Evolutionary conservation across 371 early-diverging fungal species (phyloP).

Genomic region (Mucor piriformis): DNA sequence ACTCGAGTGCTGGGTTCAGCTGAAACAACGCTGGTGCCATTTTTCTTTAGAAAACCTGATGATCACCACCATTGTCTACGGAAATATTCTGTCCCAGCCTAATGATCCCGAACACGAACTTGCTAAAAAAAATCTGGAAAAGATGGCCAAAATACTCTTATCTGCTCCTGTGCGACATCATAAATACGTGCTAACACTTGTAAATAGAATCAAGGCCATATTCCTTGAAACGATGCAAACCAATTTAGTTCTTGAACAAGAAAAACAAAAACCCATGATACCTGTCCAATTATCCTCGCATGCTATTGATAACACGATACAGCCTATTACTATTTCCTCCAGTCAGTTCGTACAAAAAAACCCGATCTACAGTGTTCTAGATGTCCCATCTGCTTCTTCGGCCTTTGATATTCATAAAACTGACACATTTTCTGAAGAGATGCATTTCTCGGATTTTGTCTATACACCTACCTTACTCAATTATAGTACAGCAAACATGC

Average conservation of each 20-base stretch:
- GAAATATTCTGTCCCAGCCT: constrained; percentile 27
- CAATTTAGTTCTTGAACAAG: not conserved
- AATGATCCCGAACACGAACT: constrained; percentile 13
- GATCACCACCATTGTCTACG: constrained; percentile 40
- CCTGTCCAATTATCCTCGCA: not conserved
- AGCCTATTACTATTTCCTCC: not conserved
- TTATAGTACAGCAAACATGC: constrained; percentile 4
- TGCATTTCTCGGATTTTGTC: constrained; percentile 24
- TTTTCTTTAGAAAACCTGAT: constrained; percentile 51
- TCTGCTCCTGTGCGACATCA: constrained; percentile 45
- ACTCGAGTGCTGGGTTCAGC: constrained; percentile 43
- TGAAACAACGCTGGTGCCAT: constrained; percentile 52
- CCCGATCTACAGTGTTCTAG: not conserved
- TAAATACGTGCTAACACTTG: constrained; percentile 35
- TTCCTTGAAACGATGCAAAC: constrained; percentile 10
- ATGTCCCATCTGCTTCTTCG: constrained; percentile 13
- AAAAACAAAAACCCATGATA: not conserved
- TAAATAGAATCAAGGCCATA: constrained; percentile 28
- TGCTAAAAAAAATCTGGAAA: constrained; percentile 28
- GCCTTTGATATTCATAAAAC: constrained; percentile 14
- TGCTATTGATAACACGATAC: not conserved
- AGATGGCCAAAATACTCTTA: constrained; percentile 28
- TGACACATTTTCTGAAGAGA: constrained; percentile 3
- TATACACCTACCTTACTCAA: constrained; percentile 23
- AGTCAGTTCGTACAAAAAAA: not conserved